Evolutionary conservation across 805 yeast genomes (phyloP), one percentile per base, ranked within the genome.

Genomic region (Candida vaughaniae): DNA sequence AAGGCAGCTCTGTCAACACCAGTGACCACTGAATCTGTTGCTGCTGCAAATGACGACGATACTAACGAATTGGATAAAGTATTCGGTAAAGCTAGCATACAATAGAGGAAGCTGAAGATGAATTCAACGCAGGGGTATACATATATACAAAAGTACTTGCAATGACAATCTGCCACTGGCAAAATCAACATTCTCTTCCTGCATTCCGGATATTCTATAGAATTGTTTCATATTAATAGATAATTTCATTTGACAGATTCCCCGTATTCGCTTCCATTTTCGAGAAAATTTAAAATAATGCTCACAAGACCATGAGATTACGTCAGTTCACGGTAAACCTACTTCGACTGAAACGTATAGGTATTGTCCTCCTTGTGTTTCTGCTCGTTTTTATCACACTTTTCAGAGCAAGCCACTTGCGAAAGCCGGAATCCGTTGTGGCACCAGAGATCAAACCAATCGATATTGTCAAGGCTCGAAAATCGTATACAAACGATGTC

Each of bases 1-100:
- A 35, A 14, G n/a, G 20, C 17, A 15, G 16, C 9, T 7, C 22
- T 9, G 12, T 22, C 16, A n/a, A 35, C 22, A 14, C 22, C 16
- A 16, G 32, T 19, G 23, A 10, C 6, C 6, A 20, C 23, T 14
- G 16, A 9, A 35, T n/a, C n/a, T n/a, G n/a, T n/a, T n/a, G n/a
- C n/a, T n/a, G n/a, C n/a, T n/a, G n/a, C n/a, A n/a, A n/a, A n/a
- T n/a, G 36, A 23, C 6, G 31, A 42, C 9, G 47, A 47, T 1
- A 33, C 46, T 6, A 51, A 53, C 36, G 66, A 60, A 36, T 40
- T 60, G 19, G 63, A 59, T 42, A 45, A 48, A 36, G 51, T 55
- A 6, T 59, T 60, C 41, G 63, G 61, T 4, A 48, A 52, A 31
- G 33, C 55, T 14, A 33, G 19, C 3, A 4, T 37, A 2, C 28